Base-by-base conservation (phyloP, 1,139 yeast genomes). In the Candida sp. region DNA sequence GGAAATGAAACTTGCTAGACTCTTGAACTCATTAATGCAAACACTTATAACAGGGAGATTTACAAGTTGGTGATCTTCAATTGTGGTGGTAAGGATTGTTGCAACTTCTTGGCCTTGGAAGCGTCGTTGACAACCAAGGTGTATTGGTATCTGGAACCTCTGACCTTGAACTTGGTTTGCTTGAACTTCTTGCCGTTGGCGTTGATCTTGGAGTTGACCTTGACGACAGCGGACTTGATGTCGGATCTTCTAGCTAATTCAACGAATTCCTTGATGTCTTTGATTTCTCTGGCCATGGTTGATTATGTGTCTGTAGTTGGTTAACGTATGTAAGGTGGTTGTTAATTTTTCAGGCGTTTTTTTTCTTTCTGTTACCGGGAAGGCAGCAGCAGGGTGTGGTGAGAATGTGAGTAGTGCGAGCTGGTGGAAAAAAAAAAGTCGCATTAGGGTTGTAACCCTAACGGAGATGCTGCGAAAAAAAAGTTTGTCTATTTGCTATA, bases 151-250 rank as follows among this genome's bases (percentile, higher is more conserved):
- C 84, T 90, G 65, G 97, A 73, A 78, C 98, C 97, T 86, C 99
- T 91, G 73, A 94, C 92, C 91, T 96, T 94, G 94, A 94, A 94
- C 84, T 94, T 94, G 84, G 98, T 92, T 81, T 89, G 93, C 81
- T 88, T 88, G 85, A 85, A 83, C 68, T 82, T 81, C 84, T 88
- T 88, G 78, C 96, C 96, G 82, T 85, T 85, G 65, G 88, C 83
- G 81, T 86, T 86, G 71, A 86, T 67, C 84, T 91, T 91, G 82
- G 86, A 81, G 93, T 92, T 90, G 75, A 84, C 83, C 84, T 88
- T 90, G 81, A 91, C 87, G 75, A 93, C 88, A 68, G 96, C 97
- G 62, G 90, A 80, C 81, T 86, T 86, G 77, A 94, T 93, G 85
- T 93, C 99, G 72, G 93, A 84, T 86, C 98, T 88, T 85, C 96